Conservation (phyloP, 1,284 basidiomycete species). For the Wolfiporia cocos region DNA sequence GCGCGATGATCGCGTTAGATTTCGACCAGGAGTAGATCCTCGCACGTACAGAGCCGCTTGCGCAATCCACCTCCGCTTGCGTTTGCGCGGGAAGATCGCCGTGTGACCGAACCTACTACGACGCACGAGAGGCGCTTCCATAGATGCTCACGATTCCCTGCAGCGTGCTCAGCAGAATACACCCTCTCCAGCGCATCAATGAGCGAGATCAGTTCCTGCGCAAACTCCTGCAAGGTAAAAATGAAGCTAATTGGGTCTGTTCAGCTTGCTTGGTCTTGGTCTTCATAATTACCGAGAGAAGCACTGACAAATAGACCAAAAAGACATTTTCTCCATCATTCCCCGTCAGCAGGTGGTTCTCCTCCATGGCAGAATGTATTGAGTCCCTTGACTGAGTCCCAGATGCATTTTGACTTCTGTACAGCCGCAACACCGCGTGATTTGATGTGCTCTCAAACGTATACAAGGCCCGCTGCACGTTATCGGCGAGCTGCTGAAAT, state of each 20-base stretch:
- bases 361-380: slow-evolving; percentile 26
- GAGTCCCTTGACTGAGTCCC: slow-evolving; percentile 27
- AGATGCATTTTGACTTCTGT: slow-evolving; percentile 49
- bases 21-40: background rate
- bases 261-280: background rate
- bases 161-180: slow-evolving; percentile 58
- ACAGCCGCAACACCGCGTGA: slow-evolving; percentile 73
- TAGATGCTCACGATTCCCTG: slow-evolving; percentile 33
- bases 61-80: slow-evolving; percentile 12
- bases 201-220: slow-evolving; percentile 74
- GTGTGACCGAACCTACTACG: too few species aligned
- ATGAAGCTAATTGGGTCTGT: slow-evolving; percentile 58
- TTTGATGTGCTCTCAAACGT: slow-evolving; percentile 81
- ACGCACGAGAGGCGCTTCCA: too few species aligned
- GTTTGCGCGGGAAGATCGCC: slow-evolving; percentile 2
- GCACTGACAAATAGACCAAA: slow-evolving; percentile 81
- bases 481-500: slow-evolving; percentile 57
- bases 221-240: slow-evolving; percentile 91
- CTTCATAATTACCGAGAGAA: background rate
- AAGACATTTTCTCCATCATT: slow-evolving; percentile 67
- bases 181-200: slow-evolving; percentile 72
- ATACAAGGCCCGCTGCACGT: slow-evolving; percentile 62
- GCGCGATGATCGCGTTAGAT: too few species aligned
- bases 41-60: slow-evolving; percentile 21
- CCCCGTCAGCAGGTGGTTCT: slow-evolving; percentile 35